Percentiles rank a stretch among this genome's conserved stretches.
These are phyloP conservation scores for Podospora tetraspora DNA, from an alignment of 495 filamentous ascomycete species.

Conservation along the genomic window DNA sequence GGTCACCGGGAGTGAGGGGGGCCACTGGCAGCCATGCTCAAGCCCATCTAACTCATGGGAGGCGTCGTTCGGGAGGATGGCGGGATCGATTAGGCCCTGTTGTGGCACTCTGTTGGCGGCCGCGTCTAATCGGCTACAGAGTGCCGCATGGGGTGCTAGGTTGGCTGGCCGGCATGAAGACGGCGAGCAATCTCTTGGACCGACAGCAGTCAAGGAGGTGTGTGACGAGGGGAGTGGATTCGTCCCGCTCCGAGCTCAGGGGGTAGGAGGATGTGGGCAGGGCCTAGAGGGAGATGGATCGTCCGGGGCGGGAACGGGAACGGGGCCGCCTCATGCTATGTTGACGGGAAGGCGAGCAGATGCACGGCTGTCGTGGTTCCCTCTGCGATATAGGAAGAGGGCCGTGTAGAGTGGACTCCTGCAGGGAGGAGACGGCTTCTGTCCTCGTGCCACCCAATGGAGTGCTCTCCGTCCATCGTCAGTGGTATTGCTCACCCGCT, in stretches of 20 bases:
- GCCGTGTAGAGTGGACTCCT: background rate
- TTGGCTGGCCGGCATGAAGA: background rate
- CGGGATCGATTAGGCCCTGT: slow-evolving; percentile 14
- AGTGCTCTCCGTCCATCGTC: background rate
- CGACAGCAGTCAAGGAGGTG: background rate
- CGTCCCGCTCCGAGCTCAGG: background rate
- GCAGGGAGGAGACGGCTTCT: background rate
- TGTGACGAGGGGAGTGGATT: background rate
- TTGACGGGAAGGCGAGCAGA: background rate
- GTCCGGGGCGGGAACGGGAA: background rate
- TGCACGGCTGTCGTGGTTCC: background rate
- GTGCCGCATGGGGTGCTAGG: background rate
- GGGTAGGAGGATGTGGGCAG: background rate
- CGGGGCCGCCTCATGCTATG: slow-evolving; percentile 1
- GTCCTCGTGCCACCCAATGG: background rate
- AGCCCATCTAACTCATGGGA: slow-evolving; percentile 2
- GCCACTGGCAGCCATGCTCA: background rate
- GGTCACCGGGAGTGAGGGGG: background rate
- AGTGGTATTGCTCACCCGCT: background rate
- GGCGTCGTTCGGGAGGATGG: slow-evolving; percentile 1
- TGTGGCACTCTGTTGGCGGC: slow-evolving; percentile 11
- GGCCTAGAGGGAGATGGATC: background rate
- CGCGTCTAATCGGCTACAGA: background rate
- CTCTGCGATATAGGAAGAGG: background rate
- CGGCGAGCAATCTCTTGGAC: background rate